These are phyloP conservation scores for Fusarium acutatum DNA, from an alignment of 2,329 filamentous ascomycete species.

Conservation along the genomic window DNA sequence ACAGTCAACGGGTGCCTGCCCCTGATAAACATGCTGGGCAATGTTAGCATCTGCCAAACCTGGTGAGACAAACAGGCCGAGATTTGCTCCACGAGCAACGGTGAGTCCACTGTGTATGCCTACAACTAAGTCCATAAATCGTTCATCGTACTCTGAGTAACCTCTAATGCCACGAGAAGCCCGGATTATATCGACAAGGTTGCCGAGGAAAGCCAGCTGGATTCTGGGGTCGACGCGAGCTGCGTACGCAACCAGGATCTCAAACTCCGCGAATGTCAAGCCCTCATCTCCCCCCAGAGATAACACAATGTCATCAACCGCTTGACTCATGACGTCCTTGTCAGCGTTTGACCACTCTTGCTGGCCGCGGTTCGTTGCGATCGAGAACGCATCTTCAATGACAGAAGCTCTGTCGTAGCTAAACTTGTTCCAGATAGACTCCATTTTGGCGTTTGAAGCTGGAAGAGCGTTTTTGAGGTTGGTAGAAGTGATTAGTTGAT, in stretches of 20 bases:
- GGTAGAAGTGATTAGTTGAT: not conserved
- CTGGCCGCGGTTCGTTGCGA: not conserved
- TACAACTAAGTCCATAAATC: not conserved
- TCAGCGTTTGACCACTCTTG: not conserved
- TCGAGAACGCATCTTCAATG: not conserved
- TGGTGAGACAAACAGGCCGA: no score
- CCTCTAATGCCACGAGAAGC: not conserved
- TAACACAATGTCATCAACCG: not conserved
- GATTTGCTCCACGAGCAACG: no score
- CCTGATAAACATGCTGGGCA: not conserved
- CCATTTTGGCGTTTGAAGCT: not conserved
- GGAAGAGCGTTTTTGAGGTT: not conserved
- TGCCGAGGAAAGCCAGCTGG: not conserved
- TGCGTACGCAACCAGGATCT: not conserved
- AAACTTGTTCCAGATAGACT: not conserved
- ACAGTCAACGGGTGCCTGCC: rapidly evolving
- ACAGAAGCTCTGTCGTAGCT: not conserved
- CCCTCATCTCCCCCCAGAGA: not conserved
- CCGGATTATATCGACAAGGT: not conserved
- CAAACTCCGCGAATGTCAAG: not conserved
- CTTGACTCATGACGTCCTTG: not conserved
- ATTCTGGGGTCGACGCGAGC: not conserved
- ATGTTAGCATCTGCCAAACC: not conserved
- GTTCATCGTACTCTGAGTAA: not conserved
- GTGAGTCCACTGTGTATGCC: not conserved